Conservation (phyloP, 805 yeast genomes). For the Myxozyma lipomycoides region DNA sequence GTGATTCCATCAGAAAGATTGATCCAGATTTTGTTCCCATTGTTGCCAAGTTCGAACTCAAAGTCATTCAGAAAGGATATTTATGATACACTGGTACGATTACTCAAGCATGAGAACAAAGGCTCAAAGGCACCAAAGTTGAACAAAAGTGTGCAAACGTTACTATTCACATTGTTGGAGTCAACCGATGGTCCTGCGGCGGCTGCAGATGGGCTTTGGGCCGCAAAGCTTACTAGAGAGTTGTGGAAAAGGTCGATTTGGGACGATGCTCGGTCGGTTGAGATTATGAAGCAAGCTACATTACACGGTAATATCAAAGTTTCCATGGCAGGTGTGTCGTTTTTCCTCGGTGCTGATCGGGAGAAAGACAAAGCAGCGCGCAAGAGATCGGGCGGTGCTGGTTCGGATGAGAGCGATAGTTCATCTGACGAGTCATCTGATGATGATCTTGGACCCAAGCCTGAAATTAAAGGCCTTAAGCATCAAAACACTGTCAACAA, state of each 20-base stretch:
- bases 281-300: slow-evolving; percentile 94
- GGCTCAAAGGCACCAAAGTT: slow-evolving; percentile 88
- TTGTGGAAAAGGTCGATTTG: slow-evolving; percentile 97
- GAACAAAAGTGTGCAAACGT: slow-evolving; percentile 86
- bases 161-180: slow-evolving; percentile 80
- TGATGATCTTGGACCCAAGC: slow-evolving; percentile 12
- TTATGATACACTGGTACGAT: slow-evolving; percentile 69
- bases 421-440: slow-evolving; percentile 42
- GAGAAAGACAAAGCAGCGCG: slow-evolving; percentile 83
- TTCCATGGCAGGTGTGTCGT: slow-evolving; percentile 81
- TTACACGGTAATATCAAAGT: slow-evolving; percentile 83
- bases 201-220: slow-evolving; percentile 85
- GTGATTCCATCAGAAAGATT: slow-evolving; percentile 73
- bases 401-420: slow-evolving; percentile 60
- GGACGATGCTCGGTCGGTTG: slow-evolving; percentile 97
- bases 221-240: slow-evolving; percentile 89
- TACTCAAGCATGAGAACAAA: slow-evolving; percentile 77
- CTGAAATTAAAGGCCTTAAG: slow-evolving; percentile 43
- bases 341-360: slow-evolving; percentile 91
- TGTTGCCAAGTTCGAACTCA: slow-evolving; percentile 64
- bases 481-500: slow-evolving; percentile 83
- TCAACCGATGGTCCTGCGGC: slow-evolving; percentile 23
- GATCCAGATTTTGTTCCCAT: slow-evolving; percentile 84
- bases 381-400: slow-evolving; percentile 48
- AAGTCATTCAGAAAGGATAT: slow-evolving; percentile 79